phyloP scores from a whole-genome alignment of 371 early-diverging fungal genomes.

The Lichtheimia ramosa region DNA sequence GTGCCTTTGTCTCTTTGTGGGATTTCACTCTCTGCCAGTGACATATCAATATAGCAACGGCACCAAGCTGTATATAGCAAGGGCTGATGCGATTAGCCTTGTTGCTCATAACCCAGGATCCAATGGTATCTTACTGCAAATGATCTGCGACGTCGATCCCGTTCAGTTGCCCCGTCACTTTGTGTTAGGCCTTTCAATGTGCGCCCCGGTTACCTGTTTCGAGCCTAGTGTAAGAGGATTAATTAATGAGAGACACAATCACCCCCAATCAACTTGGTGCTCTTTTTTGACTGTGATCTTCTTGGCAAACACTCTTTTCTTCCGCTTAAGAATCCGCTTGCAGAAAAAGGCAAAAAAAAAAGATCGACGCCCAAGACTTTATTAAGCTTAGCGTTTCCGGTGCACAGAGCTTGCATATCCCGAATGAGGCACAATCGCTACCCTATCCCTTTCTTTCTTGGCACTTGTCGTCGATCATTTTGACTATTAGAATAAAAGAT shows the following conservation, averaged over 20 bases:
- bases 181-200: background rate
- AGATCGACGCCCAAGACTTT: background rate
- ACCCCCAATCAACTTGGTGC: no score
- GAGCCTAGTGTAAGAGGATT: background rate
- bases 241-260: background rate
- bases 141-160: constrained; percentile 3
- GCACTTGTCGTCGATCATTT: no score
- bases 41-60: background rate
- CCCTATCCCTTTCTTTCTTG: no score
- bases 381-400: background rate
- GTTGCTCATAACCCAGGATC: background rate
- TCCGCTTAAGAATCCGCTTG: background rate
- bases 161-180: background rate
- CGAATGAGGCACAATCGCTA: no score
- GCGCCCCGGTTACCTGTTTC: background rate
- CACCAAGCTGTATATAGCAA: background rate
- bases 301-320: background rate
- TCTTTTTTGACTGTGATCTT: background rate
- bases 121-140: background rate
- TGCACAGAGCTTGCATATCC: background rate
- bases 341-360: background rate
- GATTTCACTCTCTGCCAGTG: background rate
- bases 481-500: no score
- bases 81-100: background rate
- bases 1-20: no score